phyloP scores from a whole-genome alignment of 139 green algal genomes.

The Chlorella sp. region DNA sequence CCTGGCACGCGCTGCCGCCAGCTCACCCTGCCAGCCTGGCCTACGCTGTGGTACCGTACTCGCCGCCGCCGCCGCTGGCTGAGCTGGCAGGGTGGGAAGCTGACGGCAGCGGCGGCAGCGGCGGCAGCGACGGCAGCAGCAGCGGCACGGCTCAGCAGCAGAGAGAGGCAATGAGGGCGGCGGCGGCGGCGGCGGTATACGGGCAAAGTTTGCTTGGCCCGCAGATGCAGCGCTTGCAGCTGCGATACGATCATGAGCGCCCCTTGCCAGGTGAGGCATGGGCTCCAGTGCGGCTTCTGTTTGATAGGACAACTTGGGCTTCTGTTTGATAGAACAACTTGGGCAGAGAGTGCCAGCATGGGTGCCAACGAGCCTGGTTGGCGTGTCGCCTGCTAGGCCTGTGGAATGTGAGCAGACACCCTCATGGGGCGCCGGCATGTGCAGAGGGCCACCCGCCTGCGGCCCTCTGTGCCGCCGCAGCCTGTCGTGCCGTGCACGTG shows the following conservation, averaged over 20 bases:
- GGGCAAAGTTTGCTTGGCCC: not conserved
- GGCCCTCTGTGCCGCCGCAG: too few species aligned
- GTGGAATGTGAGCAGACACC: too few species aligned
- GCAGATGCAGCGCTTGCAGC: not conserved
- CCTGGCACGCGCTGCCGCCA: not conserved
- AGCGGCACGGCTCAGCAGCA: not conserved
- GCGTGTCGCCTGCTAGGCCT: too few species aligned
- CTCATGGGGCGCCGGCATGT: too few species aligned
- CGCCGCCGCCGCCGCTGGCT: not conserved
- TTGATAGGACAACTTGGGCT: too few species aligned
- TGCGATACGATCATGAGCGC: conserved; percentile 16
- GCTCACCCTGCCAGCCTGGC: not conserved
- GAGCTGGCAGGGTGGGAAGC: not conserved
- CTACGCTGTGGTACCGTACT: not conserved
- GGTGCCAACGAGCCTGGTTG: too few species aligned
- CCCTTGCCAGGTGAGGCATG: conserved; percentile 15
- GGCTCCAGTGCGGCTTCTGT: too few species aligned
- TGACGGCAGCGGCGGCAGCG: not conserved
- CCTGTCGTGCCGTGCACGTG: too few species aligned
- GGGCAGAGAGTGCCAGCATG: too few species aligned
- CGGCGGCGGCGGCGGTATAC: not conserved
- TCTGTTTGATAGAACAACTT: too few species aligned
- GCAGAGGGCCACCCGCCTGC: too few species aligned
- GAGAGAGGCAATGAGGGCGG: too few species aligned
- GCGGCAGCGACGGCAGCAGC: not conserved